A percentile compares a stretch with the other conserved stretches of the same genome.
phyloP scores from a whole-genome alignment of 2,329 filamentous ascomycete genomes.

The Claviceps sp. region DNA sequence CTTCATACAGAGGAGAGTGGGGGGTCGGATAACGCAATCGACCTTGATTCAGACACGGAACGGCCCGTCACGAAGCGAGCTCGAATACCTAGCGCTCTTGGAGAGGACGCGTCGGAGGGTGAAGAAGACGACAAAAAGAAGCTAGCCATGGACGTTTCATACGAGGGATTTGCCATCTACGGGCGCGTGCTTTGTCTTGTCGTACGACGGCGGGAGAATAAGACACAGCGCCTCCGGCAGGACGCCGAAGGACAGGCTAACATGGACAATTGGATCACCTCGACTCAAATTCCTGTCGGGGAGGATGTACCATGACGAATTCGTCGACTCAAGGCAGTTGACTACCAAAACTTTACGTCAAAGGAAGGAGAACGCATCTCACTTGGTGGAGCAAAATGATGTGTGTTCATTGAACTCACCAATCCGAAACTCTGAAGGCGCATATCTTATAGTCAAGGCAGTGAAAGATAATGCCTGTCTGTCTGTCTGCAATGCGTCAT shows the following conservation, averaged over 20 bases:
- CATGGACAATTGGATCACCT: conserved; percentile 77
- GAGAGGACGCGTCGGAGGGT: conserved; percentile 16
- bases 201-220: conserved; percentile 57
- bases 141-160: conserved; percentile 68
- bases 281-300: conserved; percentile 51
- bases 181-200: conserved; percentile 85
- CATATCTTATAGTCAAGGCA: background rate
- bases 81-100: conserved; percentile 17
- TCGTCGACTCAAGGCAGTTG: background rate
- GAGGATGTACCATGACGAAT: conserved; percentile 19
- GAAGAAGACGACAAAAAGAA: conserved; percentile 81
- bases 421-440: background rate
- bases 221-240: conserved; percentile 18
- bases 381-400: background rate
- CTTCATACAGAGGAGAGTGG: conserved; percentile 13
- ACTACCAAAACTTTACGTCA: too few relatives aligned
- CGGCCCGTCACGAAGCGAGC: conserved; percentile 33
- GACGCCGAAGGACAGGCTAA: conserved; percentile 45
- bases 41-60: conserved; percentile 25
- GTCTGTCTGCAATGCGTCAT: background rate
- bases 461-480: background rate
- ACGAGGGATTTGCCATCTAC: conserved; percentile 94
- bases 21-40: conserved; percentile 24
- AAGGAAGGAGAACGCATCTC: too few relatives aligned
- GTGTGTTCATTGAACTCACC: background rate